Evolutionary conservation across 1,284 basidiomycete genomes (phyloP).

Genomic region (Prillingera fragicola): DNA sequence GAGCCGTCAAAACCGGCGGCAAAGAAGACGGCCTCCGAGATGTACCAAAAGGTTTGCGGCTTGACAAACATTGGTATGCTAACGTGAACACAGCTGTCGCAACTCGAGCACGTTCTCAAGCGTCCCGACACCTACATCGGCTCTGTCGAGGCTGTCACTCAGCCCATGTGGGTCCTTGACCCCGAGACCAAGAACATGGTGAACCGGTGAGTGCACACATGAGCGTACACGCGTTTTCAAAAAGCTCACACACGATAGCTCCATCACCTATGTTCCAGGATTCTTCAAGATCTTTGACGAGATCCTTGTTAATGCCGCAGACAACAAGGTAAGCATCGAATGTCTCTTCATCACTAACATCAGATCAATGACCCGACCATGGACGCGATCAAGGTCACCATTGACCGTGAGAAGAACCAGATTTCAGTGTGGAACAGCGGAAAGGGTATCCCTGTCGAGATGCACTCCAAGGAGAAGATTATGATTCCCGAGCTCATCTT

Average conservation of each 20-base stretch:
- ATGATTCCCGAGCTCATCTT: conserved; percentile 99
- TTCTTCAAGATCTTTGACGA: conserved; percentile 99
- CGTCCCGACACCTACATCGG: conserved; percentile 99
- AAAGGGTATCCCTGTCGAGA: conserved; percentile 92
- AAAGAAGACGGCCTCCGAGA: conserved; percentile 86
- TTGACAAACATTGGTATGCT: not conserved
- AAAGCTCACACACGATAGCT: conserved; percentile 42
- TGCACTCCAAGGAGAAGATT: conserved; percentile 86
- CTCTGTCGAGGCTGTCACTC: conserved; percentile 77
- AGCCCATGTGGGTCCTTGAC: conserved; percentile 88
- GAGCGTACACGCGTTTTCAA: too few species aligned
- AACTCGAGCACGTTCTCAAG: conserved; percentile 93
- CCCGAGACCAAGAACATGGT: conserved; percentile 72
- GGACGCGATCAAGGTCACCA: conserved; percentile 81
- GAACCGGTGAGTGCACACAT: conserved; percentile 51
- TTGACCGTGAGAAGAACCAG: conserved; percentile 74
- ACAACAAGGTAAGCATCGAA: conserved; percentile 74
- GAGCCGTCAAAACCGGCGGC: conserved; percentile 38
- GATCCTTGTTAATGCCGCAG: conserved; percentile 97
- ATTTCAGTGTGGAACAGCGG: conserved; percentile 98
- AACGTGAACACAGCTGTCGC: conserved; percentile 63
- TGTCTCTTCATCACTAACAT: conserved; percentile 1
- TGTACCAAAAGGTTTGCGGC: conserved; percentile 71
- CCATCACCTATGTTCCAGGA: conserved; percentile 90
- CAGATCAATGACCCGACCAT: conserved; percentile 84